A percentile compares a stretch with the other conserved stretches of the same genome.
phyloP scores from a whole-genome alignment of 2,329 filamentous ascomycete species.

The Tolypocladium tropicale region DNA sequence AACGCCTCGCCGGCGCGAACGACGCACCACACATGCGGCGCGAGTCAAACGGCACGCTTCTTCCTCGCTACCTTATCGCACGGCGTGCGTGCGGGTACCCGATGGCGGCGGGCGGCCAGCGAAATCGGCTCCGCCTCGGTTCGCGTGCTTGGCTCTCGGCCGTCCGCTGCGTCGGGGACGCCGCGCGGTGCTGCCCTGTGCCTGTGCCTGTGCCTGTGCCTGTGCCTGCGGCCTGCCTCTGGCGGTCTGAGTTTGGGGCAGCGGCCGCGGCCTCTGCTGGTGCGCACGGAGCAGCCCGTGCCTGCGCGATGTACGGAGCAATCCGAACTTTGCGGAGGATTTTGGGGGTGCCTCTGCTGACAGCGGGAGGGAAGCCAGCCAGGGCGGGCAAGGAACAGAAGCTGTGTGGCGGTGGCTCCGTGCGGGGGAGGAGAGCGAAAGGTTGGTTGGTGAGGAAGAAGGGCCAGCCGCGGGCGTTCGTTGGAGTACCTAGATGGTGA shows the following conservation, averaged over 20 bases:
- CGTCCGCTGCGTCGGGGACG: neutral
- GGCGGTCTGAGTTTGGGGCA: too few species aligned
- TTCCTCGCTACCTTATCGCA: neutral
- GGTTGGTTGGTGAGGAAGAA: neutral
- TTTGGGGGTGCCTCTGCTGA: neutral
- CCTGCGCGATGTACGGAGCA: too few species aligned
- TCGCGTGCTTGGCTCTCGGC: neutral
- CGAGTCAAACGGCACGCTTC: too few species aligned
- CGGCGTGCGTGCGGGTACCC: neutral
- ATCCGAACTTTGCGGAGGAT: too few species aligned
- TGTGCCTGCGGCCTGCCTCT: too few species aligned
- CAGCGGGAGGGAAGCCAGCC: neutral
- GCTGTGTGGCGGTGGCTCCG: neutral
- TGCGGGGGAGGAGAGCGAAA: neutral
- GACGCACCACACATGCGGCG: neutral
- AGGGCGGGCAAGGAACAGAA: neutral
- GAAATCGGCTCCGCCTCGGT: neutral
- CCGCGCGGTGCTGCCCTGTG: too few species aligned
- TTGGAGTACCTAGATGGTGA: neutral
- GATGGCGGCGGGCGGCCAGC: neutral
- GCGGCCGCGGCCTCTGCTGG: too few species aligned
- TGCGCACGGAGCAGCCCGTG: too few species aligned
- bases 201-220: too few species aligned
- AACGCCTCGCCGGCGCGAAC: neutral
- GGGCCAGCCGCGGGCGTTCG: neutral